These are phyloP conservation scores for Yamadazyma epiphylla DNA, from an alignment of 1,139 yeast genomes.

Conservation along the genomic window DNA sequence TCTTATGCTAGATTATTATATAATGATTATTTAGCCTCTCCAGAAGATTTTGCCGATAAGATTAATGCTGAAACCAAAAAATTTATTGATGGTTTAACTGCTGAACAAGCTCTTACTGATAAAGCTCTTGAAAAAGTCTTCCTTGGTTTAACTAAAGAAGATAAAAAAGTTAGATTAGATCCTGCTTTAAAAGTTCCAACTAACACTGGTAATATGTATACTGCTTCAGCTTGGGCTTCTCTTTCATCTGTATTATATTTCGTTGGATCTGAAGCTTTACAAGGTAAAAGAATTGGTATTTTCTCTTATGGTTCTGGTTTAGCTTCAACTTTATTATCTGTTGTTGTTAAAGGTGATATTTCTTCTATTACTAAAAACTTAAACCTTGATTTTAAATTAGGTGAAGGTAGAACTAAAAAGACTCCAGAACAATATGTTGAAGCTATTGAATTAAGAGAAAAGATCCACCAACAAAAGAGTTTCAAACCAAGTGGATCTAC, in stretches of 20 bases:
- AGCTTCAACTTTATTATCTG: conserved; percentile 85
- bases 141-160: conserved; percentile 72
- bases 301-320: conserved; percentile 98
- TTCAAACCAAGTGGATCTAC: conserved; percentile 76
- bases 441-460: conserved; percentile 83
- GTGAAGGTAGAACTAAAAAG: conserved; percentile 57
- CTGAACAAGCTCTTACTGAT: conserved; percentile 78
- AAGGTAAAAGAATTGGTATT: conserved; percentile 81
- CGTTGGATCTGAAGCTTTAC: conserved; percentile 70
- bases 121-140: conserved; percentile 82
- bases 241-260: conserved; percentile 76
- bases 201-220: conserved; percentile 98
- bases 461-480: conserved; percentile 76
- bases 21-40: conserved; percentile 77
- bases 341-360: conserved; percentile 78
- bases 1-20: conserved; percentile 89
- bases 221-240: conserved; percentile 90
- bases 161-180: conserved; percentile 63
- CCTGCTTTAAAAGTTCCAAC: conserved; percentile 89
- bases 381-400: conserved; percentile 65
- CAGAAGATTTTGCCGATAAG: conserved; percentile 51
- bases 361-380: conserved; percentile 61
- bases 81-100: conserved; percentile 53
- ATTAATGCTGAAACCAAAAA: conserved; percentile 55
- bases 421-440: conserved; percentile 80